These are phyloP conservation scores for Cordyceps farinosa DNA, from an alignment of 2,329 filamentous ascomycete genomes.

Conservation along the genomic window DNA sequence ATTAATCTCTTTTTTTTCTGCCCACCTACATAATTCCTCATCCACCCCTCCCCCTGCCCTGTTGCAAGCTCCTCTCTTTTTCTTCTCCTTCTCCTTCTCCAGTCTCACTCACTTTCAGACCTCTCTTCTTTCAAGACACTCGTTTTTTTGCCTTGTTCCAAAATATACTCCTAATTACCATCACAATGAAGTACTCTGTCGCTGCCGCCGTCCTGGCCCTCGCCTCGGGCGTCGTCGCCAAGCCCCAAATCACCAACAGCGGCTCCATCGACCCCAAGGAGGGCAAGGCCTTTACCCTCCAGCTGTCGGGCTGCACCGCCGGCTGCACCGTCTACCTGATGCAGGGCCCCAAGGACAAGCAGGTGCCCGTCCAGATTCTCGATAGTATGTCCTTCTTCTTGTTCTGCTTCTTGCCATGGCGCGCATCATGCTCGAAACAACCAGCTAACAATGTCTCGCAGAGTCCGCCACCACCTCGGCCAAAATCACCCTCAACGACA, in stretches of 20 bases:
- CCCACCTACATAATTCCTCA: background rate
- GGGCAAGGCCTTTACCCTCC: conserved; percentile 11
- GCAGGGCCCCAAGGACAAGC: conserved; percentile 10
- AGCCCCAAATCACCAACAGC: conserved; percentile 8
- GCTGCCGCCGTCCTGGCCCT: conserved; percentile 9
- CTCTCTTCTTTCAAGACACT: background rate
- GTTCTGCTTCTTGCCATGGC: background rate
- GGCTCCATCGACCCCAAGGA: background rate
- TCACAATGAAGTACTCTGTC: conserved; percentile 13
- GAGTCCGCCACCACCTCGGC: conserved; percentile 2
- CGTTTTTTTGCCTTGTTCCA: background rate
- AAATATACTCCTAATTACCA: too few relatives aligned
- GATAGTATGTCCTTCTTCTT: background rate
- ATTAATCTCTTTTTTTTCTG: background rate
- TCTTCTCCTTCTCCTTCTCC: background rate
- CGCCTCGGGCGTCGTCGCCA: conserved; percentile 14
- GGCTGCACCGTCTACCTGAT: conserved; percentile 14
- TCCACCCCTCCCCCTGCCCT: background rate
- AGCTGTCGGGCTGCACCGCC: conserved; percentile 1
- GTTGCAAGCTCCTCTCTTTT: background rate
- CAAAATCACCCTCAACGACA: conserved; percentile 6
- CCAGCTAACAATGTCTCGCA: background rate
- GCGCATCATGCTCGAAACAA: background rate
- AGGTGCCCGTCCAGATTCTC: conserved; percentile 2
- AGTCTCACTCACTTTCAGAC: background rate